These are phyloP conservation scores for Balakata baccata DNA, from an alignment of 345 rosid genomes.

Conservation along the genomic window DNA sequence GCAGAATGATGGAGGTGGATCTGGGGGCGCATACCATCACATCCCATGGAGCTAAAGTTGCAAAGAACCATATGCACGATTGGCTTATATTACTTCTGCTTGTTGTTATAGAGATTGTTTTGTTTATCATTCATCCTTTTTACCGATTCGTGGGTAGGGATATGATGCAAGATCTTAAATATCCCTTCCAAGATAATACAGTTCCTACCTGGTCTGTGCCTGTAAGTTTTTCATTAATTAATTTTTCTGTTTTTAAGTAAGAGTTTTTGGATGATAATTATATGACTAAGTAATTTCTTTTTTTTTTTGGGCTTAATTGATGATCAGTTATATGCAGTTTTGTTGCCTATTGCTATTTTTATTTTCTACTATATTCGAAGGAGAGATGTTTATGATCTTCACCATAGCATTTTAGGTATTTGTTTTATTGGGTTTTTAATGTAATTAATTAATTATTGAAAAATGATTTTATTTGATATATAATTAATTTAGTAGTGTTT, in stretches of 20 bases:
- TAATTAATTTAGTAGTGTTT: not conserved
- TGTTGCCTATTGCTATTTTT: conserved; percentile 58
- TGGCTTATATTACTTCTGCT: conserved; percentile 73
- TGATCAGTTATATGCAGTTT: conserved; percentile 46
- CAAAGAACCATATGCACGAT: conserved; percentile 55
- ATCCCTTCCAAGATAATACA: conserved; percentile 63
- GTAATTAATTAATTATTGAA: not conserved
- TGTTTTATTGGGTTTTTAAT: not conserved
- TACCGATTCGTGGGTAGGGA: conserved; percentile 68
- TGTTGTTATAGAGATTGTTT: conserved; percentile 33
- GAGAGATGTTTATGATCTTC: conserved; percentile 72
- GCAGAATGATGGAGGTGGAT: conserved; percentile 48
- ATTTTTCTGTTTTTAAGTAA: not conserved
- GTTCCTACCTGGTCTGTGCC: conserved; percentile 79
- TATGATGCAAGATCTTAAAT: conserved; percentile 77
- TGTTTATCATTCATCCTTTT: conserved; percentile 63
- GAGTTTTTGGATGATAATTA: not conserved
- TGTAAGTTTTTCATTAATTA: conserved; percentile 29
- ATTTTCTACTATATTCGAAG: conserved; percentile 48
- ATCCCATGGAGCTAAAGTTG: conserved; percentile 61
- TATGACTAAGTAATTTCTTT: too few species aligned
- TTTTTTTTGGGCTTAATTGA: conserved; percentile 11
- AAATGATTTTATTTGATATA: not conserved
- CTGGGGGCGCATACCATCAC: conserved; percentile 45
- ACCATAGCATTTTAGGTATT: conserved; percentile 67